Base-by-base conservation (phyloP, 169 alveolate species). In the Toxoplasma gondii region DNA sequence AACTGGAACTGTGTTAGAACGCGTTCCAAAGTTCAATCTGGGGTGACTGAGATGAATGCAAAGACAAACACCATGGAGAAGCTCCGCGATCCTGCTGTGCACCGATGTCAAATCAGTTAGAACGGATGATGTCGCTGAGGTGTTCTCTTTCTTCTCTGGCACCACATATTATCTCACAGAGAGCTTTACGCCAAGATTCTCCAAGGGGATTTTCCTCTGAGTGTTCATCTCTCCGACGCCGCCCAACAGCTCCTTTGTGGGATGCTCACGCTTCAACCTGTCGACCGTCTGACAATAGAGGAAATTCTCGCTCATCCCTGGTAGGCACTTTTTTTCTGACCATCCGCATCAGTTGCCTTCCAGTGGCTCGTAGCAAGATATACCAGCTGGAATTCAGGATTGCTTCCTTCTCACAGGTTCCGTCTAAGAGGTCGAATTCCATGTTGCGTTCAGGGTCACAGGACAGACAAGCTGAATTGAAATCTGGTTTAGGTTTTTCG, bases 161-260 rank as follows among this genome's bases (percentile, higher is more conserved):
- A 0, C 22, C 58, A 49, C 64, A 12, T 43, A 12, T 64, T 36
- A 5, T 24, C 58, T 82, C 31, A 43, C 94, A 91, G 94, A 53
- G 94, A 91, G 53, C 88, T 91, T 22, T 91, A 91, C 91, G 90
- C 94, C n/a, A 91, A 91, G 39, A 91, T 91, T 24, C 36, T 87
- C 29, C 58, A 87, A 4, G 94, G 94, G 38, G 94, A 91, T 22
- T 91, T 74, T 58, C 49, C 87, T 31, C 90, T 91, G 83, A 74
- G 90, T 27, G 64, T 49, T 41, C 58, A 87, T 24, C 91, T 91
- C 80, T 69, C 88, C 53, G 43, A 44, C 54, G 94, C 78, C 24
- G 94, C 87, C 39, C 82, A 91, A 81, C 34, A 70, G 34, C 91
- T 91, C 34, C 58, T 91, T 1, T 87, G 83, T 24, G 94, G 94